phyloP scores from a whole-genome alignment of 2,329 filamentous ascomycete species.

The Aspergillus brunneoviolaceus region DNA sequence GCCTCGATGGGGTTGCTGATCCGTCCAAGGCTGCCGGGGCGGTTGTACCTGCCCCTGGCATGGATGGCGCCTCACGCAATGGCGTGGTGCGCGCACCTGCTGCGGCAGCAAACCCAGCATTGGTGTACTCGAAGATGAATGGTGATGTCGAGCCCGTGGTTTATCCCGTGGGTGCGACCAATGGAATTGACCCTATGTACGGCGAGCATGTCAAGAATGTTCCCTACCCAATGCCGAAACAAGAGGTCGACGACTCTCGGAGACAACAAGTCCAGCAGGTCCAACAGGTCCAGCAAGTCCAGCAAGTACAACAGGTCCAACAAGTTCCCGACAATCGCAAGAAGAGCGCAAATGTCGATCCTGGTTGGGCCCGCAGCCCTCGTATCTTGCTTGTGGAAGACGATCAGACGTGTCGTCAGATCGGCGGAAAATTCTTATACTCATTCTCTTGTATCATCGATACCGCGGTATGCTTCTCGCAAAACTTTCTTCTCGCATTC shows the following conservation, averaged over 20 bases:
- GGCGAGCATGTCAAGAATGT: constrained; percentile 94
- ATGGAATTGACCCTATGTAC: constrained; percentile 93
- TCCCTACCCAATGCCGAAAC: constrained; percentile 75
- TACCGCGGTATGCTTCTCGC: constrained; percentile 53
- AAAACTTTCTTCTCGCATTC: constrained; percentile 17
- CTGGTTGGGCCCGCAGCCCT: constrained; percentile 67
- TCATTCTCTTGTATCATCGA: constrained; percentile 65
- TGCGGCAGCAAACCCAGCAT: constrained; percentile 49
- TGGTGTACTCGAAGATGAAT: constrained; percentile 52
- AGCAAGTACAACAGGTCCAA: not conserved
- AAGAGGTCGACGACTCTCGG: constrained; percentile 52
- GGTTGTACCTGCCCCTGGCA: constrained; percentile 55
- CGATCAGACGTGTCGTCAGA: constrained; percentile 65
- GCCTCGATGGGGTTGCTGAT: constrained; percentile 65
- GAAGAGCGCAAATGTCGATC: constrained; percentile 61
- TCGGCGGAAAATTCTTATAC: constrained; percentile 65
- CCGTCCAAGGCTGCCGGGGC: constrained; percentile 56
- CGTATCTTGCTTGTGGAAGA: constrained; percentile 89
- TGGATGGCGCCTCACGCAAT: constrained; percentile 51
- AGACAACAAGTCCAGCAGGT: constrained; percentile 19
- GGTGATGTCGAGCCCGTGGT: constrained; percentile 70
- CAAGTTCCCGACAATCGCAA: constrained; percentile 56
- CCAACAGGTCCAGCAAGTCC: not conserved
- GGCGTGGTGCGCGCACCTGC: constrained; percentile 44
- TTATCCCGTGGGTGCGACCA: constrained; percentile 85